Evolutionary conservation across 2,329 filamentous ascomycete species (phyloP).

Genomic region (Nectriaceae sp.): DNA sequence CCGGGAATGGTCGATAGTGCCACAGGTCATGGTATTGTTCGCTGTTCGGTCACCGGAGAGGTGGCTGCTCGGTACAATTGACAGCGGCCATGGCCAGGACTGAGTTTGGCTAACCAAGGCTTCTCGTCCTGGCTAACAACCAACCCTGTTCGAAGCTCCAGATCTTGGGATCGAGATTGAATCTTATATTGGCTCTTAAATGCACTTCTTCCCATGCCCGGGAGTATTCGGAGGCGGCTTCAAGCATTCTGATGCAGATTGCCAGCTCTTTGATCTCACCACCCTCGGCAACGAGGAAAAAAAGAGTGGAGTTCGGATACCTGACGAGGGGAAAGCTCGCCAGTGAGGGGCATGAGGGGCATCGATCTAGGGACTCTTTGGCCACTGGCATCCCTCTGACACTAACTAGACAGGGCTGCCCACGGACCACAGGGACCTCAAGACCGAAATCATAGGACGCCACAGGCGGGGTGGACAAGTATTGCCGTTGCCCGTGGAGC

Average conservation of each 20-base stretch:
- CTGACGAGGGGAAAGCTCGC: conserved; percentile 10
- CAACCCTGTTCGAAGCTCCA: not conserved
- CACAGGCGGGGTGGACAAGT: not conserved
- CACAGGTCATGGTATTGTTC: too few species aligned
- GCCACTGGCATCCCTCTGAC: conserved; percentile 2
- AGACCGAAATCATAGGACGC: not conserved
- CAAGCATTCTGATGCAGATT: not conserved
- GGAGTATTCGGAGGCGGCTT: not conserved
- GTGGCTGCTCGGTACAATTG: not conserved
- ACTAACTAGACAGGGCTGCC: conserved; percentile 1
- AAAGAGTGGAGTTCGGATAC: conserved; percentile 14
- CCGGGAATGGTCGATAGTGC: conserved; percentile 8
- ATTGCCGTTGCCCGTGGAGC: not conserved
- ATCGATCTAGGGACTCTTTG: not conserved
- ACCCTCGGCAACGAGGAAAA: conserved; percentile 21
- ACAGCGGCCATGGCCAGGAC: not conserved
- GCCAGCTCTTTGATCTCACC: conserved; percentile 9
- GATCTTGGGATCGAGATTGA: not conserved
- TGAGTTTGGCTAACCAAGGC: not conserved
- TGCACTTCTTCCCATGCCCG: not conserved
- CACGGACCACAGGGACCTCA: conserved; percentile 1
- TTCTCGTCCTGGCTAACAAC: not conserved
- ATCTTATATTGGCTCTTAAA: not conserved
- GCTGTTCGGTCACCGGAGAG: too few species aligned
- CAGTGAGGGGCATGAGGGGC: conserved; percentile 6